Evolutionary conservation across 2,329 filamentous ascomycete genomes (phyloP), one percentile per base, ranked within the genome.

Genomic region (Epichloe sp.): DNA sequence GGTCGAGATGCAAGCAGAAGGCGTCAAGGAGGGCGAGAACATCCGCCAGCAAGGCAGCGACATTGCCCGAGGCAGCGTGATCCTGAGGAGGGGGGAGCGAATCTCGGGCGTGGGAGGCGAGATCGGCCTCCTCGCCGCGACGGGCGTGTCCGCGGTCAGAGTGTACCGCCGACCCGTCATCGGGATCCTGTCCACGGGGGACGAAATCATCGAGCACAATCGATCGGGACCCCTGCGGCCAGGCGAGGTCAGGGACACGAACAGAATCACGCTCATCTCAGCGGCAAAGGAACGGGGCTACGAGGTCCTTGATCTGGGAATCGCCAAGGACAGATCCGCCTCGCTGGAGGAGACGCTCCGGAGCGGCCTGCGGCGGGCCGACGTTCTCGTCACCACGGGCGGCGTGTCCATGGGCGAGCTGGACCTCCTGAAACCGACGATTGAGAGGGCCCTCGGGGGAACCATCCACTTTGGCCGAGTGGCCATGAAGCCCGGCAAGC

Each of bases 331-430:
- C 65, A 79, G 80, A 69, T 75, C 83, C 0, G 82, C 80, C 1
- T 77, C 80, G 1, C 76, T 98, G 1, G 91, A 97, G 63, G 74
- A 85, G 60, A 82, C 77, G 2, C 76, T 98, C 10, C 83, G 90
- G 2, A 76, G 80, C 52, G 88, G 85, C 1, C 73, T 97, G 54
- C 78, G 86, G 19, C 72, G 73, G 46, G 82, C 83, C 26, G 90
- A 96, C 62, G 72, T 97, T 12, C 77, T 98, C 52, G 82, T 98
- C 61, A 97, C 93, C 15, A 91, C 86, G 0, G 93, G 93, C 21
- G 93, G 93, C 46, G 93, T 97, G 19, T 95, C 88, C 10, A 98
- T 98, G 93, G 93, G 93, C 52, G 93, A 98, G 69, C 80, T 96
- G 2, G 93, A 98, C 66, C 82, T 98, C 7, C 79, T 98, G 19